These are phyloP conservation scores for Epichloe baconii DNA, from an alignment of 2,329 filamentous ascomycete species.

Conservation along the genomic window DNA sequence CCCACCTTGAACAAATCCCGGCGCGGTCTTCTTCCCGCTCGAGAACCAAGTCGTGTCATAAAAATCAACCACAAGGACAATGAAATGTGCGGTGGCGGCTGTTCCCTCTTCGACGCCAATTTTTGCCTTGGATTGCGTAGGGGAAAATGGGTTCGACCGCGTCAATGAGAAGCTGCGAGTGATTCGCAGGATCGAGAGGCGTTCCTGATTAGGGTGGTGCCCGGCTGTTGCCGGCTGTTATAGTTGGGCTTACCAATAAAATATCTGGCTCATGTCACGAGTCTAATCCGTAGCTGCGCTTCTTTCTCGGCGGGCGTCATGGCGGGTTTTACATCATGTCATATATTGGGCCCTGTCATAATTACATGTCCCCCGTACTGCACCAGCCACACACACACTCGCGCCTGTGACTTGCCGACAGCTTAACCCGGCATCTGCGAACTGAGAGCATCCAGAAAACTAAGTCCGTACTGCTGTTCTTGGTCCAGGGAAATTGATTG, in stretches of 20 bases:
- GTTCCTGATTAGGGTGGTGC: no score
- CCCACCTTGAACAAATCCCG: no score
- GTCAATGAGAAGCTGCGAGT: no score
- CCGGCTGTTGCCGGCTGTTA: no score
- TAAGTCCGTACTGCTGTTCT: constrained; percentile 12
- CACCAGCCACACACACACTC: neutral
- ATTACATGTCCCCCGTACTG: no score
- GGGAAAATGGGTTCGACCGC: neutral
- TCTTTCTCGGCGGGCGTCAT: no score
- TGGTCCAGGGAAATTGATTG: constrained; percentile 8
- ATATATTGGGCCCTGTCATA: neutral
- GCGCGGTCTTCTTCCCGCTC: neutral
- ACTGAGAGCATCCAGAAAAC: constrained; percentile 14
- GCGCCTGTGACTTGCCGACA: neutral
- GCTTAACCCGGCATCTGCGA: constrained; percentile 14
- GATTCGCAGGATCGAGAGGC: no score
- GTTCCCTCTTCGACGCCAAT: neutral
- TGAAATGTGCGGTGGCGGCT: neutral
- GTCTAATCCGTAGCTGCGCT: no score
- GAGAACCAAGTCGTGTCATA: neutral
- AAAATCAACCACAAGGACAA: neutral
- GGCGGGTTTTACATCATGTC: no score
- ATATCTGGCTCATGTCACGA: no score
- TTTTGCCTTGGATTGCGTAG: neutral
- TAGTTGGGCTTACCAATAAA: no score